Conservation (phyloP, 2,329 filamentous ascomycete species). For the Rutstroemia sp. region DNA sequence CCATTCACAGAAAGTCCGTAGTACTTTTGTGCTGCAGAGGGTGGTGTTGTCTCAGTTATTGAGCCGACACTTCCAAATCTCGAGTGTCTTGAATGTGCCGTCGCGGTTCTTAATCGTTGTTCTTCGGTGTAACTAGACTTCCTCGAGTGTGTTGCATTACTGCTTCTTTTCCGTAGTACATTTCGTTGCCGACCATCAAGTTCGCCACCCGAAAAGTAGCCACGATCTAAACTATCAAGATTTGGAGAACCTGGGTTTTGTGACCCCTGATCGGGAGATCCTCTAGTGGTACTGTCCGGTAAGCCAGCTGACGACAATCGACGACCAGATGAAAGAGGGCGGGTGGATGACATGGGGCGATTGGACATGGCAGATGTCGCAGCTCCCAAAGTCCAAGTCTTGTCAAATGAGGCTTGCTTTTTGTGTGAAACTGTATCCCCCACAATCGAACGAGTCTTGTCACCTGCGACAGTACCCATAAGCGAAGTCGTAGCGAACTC, state of each 20-base stretch:
- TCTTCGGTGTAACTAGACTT: slow-evolving; percentile 74
- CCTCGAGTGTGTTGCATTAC: slow-evolving; percentile 52
- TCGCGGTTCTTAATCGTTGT: slow-evolving; percentile 57
- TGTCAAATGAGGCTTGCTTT: slow-evolving; percentile 63
- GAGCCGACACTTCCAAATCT: slow-evolving; percentile 76
- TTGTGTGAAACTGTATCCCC: slow-evolving; percentile 38
- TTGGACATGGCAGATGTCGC: slow-evolving; percentile 21
- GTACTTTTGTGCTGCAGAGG: slow-evolving; percentile 64
- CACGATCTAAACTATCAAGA: slow-evolving; percentile 55
- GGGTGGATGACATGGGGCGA: slow-evolving; percentile 23
- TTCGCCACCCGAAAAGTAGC: slow-evolving; percentile 90
- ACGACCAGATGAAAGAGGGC: slow-evolving; percentile 8
- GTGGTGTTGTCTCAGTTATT: slow-evolving; percentile 50
- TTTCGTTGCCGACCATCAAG: slow-evolving; percentile 69
- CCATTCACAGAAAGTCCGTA: slow-evolving; percentile 41
- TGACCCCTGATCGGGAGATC: slow-evolving; percentile 27
- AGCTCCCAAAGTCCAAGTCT: slow-evolving; percentile 58
- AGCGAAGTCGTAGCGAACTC: slow-evolving; percentile 36
- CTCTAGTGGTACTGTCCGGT: slow-evolving; percentile 19
- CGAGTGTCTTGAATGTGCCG: slow-evolving; percentile 64
- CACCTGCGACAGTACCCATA: slow-evolving; percentile 35
- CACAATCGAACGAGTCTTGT: slow-evolving; percentile 10
- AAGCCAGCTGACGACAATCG: slow-evolving; percentile 7
- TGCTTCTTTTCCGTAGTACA: slow-evolving; percentile 72
- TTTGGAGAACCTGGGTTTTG: slow-evolving; percentile 37